A percentile compares a stretch with the other conserved stretches of the same genome.
phyloP scores from a whole-genome alignment of 1,139 yeast genomes.

The Diutina scorzettiae region DNA sequence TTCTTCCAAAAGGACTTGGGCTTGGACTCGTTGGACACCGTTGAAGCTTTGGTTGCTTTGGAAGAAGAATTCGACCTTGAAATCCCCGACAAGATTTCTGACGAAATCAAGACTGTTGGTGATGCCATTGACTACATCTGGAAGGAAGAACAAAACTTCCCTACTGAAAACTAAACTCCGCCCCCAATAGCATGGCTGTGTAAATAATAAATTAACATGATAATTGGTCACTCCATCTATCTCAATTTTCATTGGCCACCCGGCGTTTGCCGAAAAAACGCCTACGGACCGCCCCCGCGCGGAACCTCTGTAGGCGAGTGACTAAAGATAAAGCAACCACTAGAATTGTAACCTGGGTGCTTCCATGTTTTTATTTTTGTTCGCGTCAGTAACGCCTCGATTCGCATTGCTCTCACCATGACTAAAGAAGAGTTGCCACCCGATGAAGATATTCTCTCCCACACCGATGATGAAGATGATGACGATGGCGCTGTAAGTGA shows the following conservation, averaged over 20 bases:
- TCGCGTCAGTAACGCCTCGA: no score
- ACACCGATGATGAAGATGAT: constrained; percentile 11
- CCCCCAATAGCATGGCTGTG: background rate
- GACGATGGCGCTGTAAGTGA: constrained; percentile 18
- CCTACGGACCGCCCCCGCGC: no score
- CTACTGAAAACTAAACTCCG: constrained; percentile 12
- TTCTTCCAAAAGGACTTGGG: constrained; percentile 53
- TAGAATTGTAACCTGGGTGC: no score
- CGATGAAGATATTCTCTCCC: constrained; percentile 7
- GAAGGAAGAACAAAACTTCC: constrained; percentile 35
- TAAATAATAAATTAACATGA: constrained; percentile 2
- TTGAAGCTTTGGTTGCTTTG: constrained; percentile 59
- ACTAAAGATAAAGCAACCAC: no score
- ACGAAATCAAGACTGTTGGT: constrained; percentile 56
- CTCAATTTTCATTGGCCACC: no score
- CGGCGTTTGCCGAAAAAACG: no score
- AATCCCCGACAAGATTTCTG: constrained; percentile 58
- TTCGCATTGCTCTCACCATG: no score
- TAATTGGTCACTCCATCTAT: background rate
- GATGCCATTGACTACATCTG: constrained; percentile 53
- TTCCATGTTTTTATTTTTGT: no score
- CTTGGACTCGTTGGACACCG: constrained; percentile 60
- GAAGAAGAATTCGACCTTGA: constrained; percentile 66
- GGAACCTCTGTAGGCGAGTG: no score
- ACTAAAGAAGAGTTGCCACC: no score